Evolutionary conservation across 768 basidiomycete species (phyloP), one percentile per base, ranked within the genome.

Genomic region (Pulveroboletus ravenelii): DNA sequence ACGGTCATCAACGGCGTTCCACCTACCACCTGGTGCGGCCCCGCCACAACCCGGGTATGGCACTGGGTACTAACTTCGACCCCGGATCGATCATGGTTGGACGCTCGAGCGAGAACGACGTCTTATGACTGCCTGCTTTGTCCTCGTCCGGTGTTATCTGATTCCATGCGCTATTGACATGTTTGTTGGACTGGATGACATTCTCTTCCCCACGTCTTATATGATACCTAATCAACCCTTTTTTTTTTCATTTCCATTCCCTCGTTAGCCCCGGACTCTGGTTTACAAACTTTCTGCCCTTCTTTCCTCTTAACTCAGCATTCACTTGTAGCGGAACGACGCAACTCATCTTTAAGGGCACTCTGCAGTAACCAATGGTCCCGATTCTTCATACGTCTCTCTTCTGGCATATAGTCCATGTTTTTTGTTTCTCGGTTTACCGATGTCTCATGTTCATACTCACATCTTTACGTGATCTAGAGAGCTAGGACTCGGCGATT

Each of bases 1-100:
- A 47, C 78, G 89, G 32, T 68, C 73, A 23, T 79, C 81, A 20
- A 72, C 74, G 30, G 69, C 62, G 37, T 76, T 69, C 57, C 75
- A 57, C 48, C 75, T 89, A 10, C 89, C 89, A 3, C 86, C 89
- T 5, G 88, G 89, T 39, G 88, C 88, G 25, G 87, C 87, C 27
- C 71, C 85, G 47, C 84, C 84, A 29, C 77, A 80, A 51, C 56
- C 74, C 29, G 64, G 60, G 10, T 36, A 57, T 13, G 60, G 62
- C 7, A 10, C 30, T 17, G 59, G 25, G 29, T 50, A 57, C 35
- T 62, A 44, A 55, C 9, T n/a, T 25, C 8, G 10, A 36, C 18
- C 5, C 25, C 5, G 25, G 32, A 25, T 35, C 15, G n/a, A 35
- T 23, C 32, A n/a, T 49, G 30, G 18, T 36, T 41, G 51, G 58